Evolutionary conservation across 1,284 basidiomycete genomes (phyloP).

Genomic region (Tilletia walkeri): DNA sequence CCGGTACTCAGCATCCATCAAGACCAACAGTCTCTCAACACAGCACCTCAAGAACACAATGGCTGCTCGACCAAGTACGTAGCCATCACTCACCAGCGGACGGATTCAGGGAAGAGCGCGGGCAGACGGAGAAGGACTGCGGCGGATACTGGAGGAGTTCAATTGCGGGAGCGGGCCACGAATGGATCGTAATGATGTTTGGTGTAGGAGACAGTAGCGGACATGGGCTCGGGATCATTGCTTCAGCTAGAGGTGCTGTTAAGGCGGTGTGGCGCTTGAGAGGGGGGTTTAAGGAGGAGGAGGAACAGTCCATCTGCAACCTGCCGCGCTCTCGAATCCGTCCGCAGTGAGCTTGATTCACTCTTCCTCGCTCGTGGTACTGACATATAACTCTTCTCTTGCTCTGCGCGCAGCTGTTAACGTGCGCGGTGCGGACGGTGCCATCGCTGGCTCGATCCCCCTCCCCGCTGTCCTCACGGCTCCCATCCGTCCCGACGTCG

Average conservation of each 20-base stretch:
- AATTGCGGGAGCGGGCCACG: no score
- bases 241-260: no score
- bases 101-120: no score
- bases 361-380: neutral
- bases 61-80: constrained; percentile 48
- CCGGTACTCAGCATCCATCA: constrained; percentile 27
- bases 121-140: no score
- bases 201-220: no score
- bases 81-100: constrained; percentile 14
- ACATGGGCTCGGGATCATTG: no score
- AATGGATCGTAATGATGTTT: no score
- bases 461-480: constrained; percentile 96
- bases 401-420: constrained; percentile 44
- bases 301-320: no score
- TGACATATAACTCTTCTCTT: constrained; percentile 19
- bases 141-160: no score
- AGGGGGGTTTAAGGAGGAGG: no score
- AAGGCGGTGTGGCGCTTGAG: no score
- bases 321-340: no score
- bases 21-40: constrained; percentile 23
- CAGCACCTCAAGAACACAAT: constrained; percentile 40
- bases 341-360: neutral
- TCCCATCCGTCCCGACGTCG: constrained; percentile 97
- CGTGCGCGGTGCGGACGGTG: constrained; percentile 60
- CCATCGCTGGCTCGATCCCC: constrained; percentile 78